Base-by-base conservation (phyloP, 139 green algal species). In the Haematococcus lacustris region DNA sequence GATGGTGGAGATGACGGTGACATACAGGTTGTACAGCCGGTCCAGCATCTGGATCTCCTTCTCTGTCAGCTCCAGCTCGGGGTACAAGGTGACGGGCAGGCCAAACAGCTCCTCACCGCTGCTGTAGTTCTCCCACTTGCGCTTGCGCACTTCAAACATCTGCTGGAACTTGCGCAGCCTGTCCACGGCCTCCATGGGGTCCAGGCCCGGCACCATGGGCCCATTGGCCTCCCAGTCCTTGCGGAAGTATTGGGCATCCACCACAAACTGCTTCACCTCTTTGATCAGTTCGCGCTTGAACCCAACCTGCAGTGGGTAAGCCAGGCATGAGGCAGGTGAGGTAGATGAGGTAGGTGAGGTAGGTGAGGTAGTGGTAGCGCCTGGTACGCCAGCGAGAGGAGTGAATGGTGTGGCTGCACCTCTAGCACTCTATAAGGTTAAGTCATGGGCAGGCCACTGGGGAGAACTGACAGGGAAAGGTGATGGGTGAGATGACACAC, bases 91-190 rank as follows among this genome's bases (percentile, higher is more conserved):
- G 13, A 96, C 84, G 7, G 82, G 78, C 61, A 97, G 84, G 23
- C 93, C 93, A 84, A 97, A 98, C 51, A 98, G 86, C 82, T 95
- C 90, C 82, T 98, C 91, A 13, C 93, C 93, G 38, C 60, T 83
- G 35, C 51, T 80, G 80, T 93, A 96, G 82, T 88, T 92, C 73
- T 93, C 87, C 93, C 92, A 97, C 83, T 95, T 97, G 76, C 87
- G 87, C 85, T 96, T 96, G 74, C 90, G 89, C 38, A 93, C 86
- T 75, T 95, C 92, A 73, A 97, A 96, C 84, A 93, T 86, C 74
- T 91, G 85, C 85, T 97, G 88, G 85, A 95, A 98, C 81, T 95
- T 95, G 51, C 89, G 87, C 51, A 98, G 87, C 39, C 91, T 78
- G 68, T 93, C 87, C 3, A 93, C 82, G 26, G 93, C 93, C 59